These are phyloP conservation scores for Harringtonia aguacate DNA, from an alignment of 2,329 filamentous ascomycete genomes.

Conservation along the genomic window DNA sequence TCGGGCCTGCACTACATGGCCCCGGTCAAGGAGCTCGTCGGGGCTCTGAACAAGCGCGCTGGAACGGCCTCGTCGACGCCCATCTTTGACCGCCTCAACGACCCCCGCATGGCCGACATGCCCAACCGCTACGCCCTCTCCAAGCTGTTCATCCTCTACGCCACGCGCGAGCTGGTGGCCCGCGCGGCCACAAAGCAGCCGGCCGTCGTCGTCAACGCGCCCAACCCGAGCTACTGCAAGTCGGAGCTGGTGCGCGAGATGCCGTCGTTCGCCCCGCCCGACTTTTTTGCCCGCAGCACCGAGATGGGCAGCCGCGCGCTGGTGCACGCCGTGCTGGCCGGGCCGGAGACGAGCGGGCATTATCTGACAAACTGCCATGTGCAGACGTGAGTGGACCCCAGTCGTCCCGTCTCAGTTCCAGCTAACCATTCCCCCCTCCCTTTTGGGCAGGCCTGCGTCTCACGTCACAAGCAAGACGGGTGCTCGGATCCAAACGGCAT, in stretches of 20 bases:
- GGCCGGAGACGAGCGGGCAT: constrained; percentile 21
- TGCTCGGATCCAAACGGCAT: no score
- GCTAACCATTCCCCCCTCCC: no score
- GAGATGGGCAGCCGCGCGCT: constrained; percentile 31
- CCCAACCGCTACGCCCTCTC: constrained; percentile 18
- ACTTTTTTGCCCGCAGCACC: constrained; percentile 26
- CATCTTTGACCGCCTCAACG: constrained; percentile 21
- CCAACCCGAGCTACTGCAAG: constrained; percentile 30
- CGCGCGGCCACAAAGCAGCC: constrained; percentile 5
- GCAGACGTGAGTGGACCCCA: no score
- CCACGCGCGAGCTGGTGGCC: constrained; percentile 19
- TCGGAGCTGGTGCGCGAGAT: constrained; percentile 16
- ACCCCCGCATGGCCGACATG: constrained; percentile 18
- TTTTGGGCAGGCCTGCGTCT: no score
- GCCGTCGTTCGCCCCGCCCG: background rate
- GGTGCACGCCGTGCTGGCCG: constrained; percentile 18
- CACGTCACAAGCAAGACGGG: no score
- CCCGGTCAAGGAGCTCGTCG: constrained; percentile 14
- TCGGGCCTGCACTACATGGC: constrained; percentile 15
- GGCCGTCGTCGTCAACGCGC: constrained; percentile 23
- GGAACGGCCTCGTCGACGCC: background rate
- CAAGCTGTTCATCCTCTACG: constrained; percentile 13
- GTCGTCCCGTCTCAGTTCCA: no score
- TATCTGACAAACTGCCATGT: constrained; percentile 17
- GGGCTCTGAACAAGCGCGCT: no score